These are phyloP conservation scores for Rhodotorula graminis DNA, from an alignment of 768 basidiomycete species.

Conservation along the genomic window DNA sequence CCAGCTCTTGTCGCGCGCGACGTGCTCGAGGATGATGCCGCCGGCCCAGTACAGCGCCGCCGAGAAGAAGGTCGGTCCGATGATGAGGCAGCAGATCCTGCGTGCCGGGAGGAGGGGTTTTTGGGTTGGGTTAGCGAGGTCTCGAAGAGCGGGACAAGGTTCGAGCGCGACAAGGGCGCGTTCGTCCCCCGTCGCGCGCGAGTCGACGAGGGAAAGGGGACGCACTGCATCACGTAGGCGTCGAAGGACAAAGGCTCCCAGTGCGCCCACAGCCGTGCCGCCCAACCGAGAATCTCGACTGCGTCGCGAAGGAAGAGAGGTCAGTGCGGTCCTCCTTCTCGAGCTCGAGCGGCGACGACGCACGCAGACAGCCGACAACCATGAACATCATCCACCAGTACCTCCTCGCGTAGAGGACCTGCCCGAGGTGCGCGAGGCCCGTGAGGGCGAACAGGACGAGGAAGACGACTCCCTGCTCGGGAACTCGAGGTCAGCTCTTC, in stretches of 20 bases:
- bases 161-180: neutral
- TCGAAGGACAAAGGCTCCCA: neutral
- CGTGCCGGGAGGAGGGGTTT: neutral
- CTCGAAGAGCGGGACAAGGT: too few species aligned
- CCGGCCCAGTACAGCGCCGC: constrained; percentile 32
- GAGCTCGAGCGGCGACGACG: neutral
- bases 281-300: constrained; percentile 11
- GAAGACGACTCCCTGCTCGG: constrained; percentile 5
- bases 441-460: constrained; percentile 9
- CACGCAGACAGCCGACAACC: constrained; percentile 9
- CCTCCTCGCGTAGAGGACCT: constrained; percentile 1
- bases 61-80: constrained; percentile 31
- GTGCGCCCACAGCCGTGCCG: constrained; percentile 7
- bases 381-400: constrained; percentile 25
- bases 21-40: constrained; percentile 14
- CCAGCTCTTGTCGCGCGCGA: neutral
- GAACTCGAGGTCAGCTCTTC: neutral
- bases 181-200: too few species aligned
- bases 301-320: neutral
- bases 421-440: constrained; percentile 5
- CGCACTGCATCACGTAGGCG: constrained; percentile 9
- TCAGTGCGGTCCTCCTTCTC: neutral
- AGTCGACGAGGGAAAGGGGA: neutral
- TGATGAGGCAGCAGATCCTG: constrained; percentile 26
- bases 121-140: neutral